Conservation (phyloP, 768 basidiomycete genomes). For the Strobilomyces dryophilus region DNA sequence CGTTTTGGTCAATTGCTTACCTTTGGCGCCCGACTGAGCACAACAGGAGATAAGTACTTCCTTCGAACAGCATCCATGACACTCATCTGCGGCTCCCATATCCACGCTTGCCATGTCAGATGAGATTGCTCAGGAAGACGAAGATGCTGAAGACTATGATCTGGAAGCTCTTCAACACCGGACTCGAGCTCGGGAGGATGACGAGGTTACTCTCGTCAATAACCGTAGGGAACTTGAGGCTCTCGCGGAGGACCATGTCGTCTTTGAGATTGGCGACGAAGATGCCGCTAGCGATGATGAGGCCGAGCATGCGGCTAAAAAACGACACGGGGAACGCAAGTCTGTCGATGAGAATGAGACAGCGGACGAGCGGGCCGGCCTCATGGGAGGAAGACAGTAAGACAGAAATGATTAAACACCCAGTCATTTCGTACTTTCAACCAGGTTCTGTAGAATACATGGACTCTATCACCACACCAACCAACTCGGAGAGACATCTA, state of each 20-base stretch:
- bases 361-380: slow-evolving; percentile 59
- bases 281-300: slow-evolving; percentile 66
- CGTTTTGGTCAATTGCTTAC: slow-evolving; percentile 78
- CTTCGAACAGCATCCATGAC: neutral
- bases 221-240: slow-evolving; percentile 45
- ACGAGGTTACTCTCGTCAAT: slow-evolving; percentile 70
- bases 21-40: slow-evolving; percentile 92
- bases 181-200: slow-evolving; percentile 49
- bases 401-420: slow-evolving; percentile 32
- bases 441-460: slow-evolving; percentile 37
- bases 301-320: slow-evolving; percentile 46
- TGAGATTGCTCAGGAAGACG: slow-evolving; percentile 92
- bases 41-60: slow-evolving; percentile 72
- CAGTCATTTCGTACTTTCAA: slow-evolving; percentile 12
- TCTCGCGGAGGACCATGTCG: slow-evolving; percentile 65
- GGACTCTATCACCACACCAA: slow-evolving; percentile 1
- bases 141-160: slow-evolving; percentile 91
- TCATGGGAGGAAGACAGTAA: slow-evolving; percentile 47
- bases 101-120: slow-evolving; percentile 90
- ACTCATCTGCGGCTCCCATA: slow-evolving; percentile 30
- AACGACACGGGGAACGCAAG: slow-evolving; percentile 39
- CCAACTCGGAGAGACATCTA: slow-evolving; percentile 4
- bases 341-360: slow-evolving; percentile 46
- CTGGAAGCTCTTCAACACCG: slow-evolving; percentile 68
- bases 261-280: slow-evolving; percentile 90